Base-by-base conservation (phyloP, 371 early-diverging fungal species). In the Thermomucor indicae-seudaticae region DNA sequence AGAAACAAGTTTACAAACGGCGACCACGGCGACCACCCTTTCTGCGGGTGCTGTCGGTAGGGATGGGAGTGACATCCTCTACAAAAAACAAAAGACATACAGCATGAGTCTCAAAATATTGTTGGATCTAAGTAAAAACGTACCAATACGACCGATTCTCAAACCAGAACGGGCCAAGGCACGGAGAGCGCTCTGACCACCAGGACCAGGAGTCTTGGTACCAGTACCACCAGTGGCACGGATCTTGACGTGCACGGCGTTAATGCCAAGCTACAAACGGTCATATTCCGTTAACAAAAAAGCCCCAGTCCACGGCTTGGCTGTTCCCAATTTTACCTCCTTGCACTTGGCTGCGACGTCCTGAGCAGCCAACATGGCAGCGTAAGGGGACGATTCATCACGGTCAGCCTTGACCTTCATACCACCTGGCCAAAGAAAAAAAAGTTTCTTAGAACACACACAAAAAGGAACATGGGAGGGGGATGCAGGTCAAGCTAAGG, bases 11-110 rank as follows among this genome's bases (percentile, higher is more conserved):
- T 75, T 93, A 99, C 72, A 99, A 86, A 93, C 99, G 98, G 86
- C 99, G 97, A 96, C 99, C 99, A 84, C 99, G 94, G 72, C 99
- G 96, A 90, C 99, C 99, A 84, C 99, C 99, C 92, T 98, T 99
- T 74, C 91, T 89, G 63, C 99, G 90, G 72, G 98, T 97, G 74
- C 90, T 86, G 81, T 99, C 99, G 72, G 96, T 95, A 64, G 99
- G 98, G 72, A 96, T 90, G 69, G 99, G 99, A 59, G 99, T 99
- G 58, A 96, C 96, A 80, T 98, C 99, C 84, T 99, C 93, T 76
- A 57, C 51, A 58, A 44, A 52, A 35, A 35, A 10, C 31, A 34
- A 55, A n/a, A n/a, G n/a, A n/a, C n/a, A n/a, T n/a, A n/a, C 56
- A 51, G 28, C 41, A 58, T 49, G 29, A 61, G 54, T 49, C n/a